Evolutionary conservation across 1,284 basidiomycete genomes (phyloP), one percentile per base, ranked within the genome.

Genomic region (Cutaneotrichosporon sp.): DNA sequence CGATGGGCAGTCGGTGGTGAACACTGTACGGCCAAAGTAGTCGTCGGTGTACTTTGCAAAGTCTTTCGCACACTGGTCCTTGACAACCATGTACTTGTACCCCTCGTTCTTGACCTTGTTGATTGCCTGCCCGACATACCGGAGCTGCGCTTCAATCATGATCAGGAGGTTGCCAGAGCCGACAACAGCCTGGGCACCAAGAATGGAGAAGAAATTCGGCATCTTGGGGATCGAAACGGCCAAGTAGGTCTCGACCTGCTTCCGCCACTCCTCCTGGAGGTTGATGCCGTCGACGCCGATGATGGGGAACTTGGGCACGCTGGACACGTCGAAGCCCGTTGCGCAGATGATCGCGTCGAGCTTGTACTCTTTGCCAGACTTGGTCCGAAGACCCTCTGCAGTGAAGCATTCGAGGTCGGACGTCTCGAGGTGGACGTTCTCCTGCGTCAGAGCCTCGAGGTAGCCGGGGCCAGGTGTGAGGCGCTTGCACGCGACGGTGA

Each of bases 391-490:
- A 1, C 65, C 65, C 20, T 51, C 57, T 48, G 60, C 59, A 3
- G 63, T 65, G 20, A 67, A 55, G 35, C 49, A 46, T 31, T 56
- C 52, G 45, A 67, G 51, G 46, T 54, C 60, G 9, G 52, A 41
- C 8, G 49, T 42, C 45, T 59, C 54, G 26, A 68, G 52, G 8
- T 61, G 46, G 32, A 71, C 67, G 27, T 72, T 67, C 41, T 57
- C 53, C 44, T 54, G 43, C 17, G 55, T 51, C 14, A 72, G 54
- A 2, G 71, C 65, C 44, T 70, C 69, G 44, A 72, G 63, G 57
- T 67, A 72, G 3, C 70, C 70, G 3, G 64, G 64, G 1, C 71
- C 71, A 9, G 71, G 71, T 1, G 71, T 72, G 2, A 65, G 52
- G 9, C 70, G 56, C 38, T 54, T 58, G 55, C 69, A 74, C 1